phyloP scores from a whole-genome alignment of 805 yeast genomes.

The Kazachstania viticola region DNA sequence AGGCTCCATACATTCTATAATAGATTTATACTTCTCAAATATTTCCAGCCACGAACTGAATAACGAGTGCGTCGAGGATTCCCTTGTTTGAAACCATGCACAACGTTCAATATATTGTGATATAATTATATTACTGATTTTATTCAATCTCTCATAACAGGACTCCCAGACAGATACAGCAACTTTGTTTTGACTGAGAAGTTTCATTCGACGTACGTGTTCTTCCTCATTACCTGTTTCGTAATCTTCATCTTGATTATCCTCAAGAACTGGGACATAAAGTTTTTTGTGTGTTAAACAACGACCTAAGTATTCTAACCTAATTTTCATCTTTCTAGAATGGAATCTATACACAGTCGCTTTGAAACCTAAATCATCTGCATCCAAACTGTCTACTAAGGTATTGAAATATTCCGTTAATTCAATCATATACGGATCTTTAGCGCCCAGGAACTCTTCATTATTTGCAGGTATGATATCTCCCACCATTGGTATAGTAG shows the following conservation, averaged over 20 bases:
- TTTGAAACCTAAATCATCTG: no score
- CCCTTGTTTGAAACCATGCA: not conserved
- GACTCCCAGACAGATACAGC: slow-evolving; percentile 3
- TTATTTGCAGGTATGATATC: no score
- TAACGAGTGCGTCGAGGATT: not conserved
- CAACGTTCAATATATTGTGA: not conserved
- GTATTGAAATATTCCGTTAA: no score
- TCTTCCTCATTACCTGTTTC: not conserved
- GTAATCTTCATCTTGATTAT: not conserved
- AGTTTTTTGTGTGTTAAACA: slow-evolving; percentile 4
- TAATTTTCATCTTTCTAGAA: not conserved
- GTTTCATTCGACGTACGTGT: no score
- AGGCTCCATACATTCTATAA: slow-evolving; percentile 6
- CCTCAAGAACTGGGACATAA: slow-evolving; percentile 1
- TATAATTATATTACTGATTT: not conserved
- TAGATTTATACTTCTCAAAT: slow-evolving; percentile 1
- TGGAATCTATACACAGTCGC: no score
- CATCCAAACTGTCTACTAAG: no score
- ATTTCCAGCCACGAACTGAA: slow-evolving; percentile 1
- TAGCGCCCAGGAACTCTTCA: no score
- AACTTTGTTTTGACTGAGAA: slow-evolving; percentile 4
- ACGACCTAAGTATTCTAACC: slow-evolving; percentile 1
- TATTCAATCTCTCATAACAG: slow-evolving; percentile 2
- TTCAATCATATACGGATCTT: no score
- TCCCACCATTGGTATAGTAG: no score